Evolutionary conservation across 345 rosid species (phyloP).

Genomic region (Zanthoxylum bungeanum): DNA sequence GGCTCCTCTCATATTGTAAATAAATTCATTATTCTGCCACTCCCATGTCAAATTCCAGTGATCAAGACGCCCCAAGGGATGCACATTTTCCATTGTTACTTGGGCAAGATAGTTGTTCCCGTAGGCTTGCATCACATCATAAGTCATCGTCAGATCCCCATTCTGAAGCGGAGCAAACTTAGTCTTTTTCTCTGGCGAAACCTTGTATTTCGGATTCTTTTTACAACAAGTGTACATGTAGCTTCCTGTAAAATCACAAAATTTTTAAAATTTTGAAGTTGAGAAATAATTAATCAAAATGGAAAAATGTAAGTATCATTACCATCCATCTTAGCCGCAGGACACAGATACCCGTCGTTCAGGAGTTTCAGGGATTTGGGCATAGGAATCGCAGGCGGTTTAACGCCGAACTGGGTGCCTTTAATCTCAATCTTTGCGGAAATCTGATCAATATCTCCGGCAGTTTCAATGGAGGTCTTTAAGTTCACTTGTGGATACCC

Average conservation of each 20-base stretch:
- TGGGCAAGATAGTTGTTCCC: constrained; percentile 76
- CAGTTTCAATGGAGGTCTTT: constrained; percentile 77
- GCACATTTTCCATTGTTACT: constrained; percentile 78
- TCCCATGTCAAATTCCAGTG: constrained; percentile 96
- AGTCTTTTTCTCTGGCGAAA: constrained; percentile 29
- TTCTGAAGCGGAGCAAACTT: constrained; percentile 48
- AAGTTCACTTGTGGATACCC: constrained; percentile 59
- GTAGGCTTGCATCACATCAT: constrained; percentile 69
- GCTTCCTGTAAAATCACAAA: constrained; percentile 45
- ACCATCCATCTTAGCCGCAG: constrained; percentile 48
- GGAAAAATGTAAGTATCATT: not conserved
- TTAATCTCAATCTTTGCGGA: constrained; percentile 46
- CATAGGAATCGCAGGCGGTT: constrained; percentile 57
- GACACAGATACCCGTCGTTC: constrained; percentile 72
- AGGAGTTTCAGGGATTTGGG: constrained; percentile 57
- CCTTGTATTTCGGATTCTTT: constrained; percentile 61
- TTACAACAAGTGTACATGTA: constrained; percentile 69
- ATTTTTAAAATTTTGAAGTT: no score
- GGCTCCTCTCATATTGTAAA: constrained; percentile 78
- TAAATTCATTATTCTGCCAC: constrained; percentile 90
- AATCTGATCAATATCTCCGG: constrained; percentile 73
- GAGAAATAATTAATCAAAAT: not conserved
- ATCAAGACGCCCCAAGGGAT: constrained; percentile 74
- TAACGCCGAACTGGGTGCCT: constrained; percentile 77
- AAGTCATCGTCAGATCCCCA: constrained; percentile 65